Percentiles rank a stretch among this genome's conserved stretches.
phyloP scores from a whole-genome alignment of 371 early-diverging fungal genomes.

The Mucor sp. region DNA sequence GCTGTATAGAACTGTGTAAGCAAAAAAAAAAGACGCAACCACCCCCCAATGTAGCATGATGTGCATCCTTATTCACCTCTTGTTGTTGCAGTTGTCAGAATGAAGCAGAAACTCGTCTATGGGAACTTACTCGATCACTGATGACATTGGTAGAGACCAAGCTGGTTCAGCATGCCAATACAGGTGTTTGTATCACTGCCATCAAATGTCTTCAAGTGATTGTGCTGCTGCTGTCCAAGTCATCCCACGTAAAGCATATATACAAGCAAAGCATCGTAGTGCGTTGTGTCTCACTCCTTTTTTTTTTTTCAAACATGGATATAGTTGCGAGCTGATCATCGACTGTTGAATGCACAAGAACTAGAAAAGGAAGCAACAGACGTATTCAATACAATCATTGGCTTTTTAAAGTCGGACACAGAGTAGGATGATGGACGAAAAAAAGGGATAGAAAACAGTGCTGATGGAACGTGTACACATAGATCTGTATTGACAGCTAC shows the following conservation, averaged over 20 bases:
- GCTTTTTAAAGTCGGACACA: conserved; percentile 11
- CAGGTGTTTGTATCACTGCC: conserved; percentile 44
- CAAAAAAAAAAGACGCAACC: neutral
- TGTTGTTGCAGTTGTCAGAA: conserved; percentile 47
- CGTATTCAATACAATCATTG: conserved; percentile 27
- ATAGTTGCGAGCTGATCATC: conserved; percentile 40
- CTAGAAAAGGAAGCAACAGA: conserved; percentile 40
- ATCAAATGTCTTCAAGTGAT: conserved; percentile 51
- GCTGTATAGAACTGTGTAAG: conserved; percentile 22
- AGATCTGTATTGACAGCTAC: conserved; percentile 45
- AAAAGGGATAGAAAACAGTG: neutral
- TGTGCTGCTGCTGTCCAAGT: conserved; percentile 38
- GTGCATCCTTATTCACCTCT: neutral
- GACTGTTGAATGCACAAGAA: conserved; percentile 32
- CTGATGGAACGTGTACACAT: neutral
- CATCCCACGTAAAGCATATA: conserved; percentile 14
- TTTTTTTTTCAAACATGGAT: too few species aligned
- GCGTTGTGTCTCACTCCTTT: neutral
- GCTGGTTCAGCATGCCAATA: conserved; percentile 32
- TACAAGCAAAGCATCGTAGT: neutral
- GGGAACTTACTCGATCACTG: conserved; percentile 35
- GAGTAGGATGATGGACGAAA: conserved; percentile 11
- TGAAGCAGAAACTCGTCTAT: conserved; percentile 45
- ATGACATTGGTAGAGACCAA: conserved; percentile 24
- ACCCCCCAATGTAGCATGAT: neutral